These are phyloP conservation scores for Paraphoma chrysanthemicola DNA, from an alignment of 2,329 filamentous ascomycete species.

Conservation along the genomic window DNA sequence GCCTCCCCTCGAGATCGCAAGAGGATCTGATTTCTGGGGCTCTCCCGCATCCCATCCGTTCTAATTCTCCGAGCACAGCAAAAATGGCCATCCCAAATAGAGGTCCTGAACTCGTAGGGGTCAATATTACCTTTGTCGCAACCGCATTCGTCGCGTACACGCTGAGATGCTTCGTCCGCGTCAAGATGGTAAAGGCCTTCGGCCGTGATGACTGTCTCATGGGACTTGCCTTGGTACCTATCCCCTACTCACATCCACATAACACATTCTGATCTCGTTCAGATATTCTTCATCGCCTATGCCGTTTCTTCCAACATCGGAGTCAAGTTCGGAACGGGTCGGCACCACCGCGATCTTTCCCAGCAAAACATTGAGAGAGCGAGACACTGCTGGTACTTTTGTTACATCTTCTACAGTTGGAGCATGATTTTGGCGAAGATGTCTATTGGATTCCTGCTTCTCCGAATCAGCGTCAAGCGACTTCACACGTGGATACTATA, in stretches of 20 bases:
- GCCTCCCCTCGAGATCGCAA: slow-evolving; percentile 7
- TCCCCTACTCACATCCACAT: not conserved
- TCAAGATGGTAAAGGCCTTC: slow-evolving; percentile 44
- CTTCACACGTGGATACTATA: slow-evolving; percentile 48
- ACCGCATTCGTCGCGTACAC: slow-evolving; percentile 32
- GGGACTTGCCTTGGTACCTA: slow-evolving; percentile 35
- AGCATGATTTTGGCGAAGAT: slow-evolving; percentile 44
- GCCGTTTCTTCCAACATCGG: slow-evolving; percentile 33
- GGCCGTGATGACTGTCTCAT: slow-evolving; percentile 46
- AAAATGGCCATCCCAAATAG: slow-evolving; percentile 41
- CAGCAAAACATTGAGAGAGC: slow-evolving; percentile 27
- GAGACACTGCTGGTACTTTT: slow-evolving; percentile 42
- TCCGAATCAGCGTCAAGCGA: slow-evolving; percentile 39
- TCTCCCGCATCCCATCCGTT: slow-evolving; percentile 7
- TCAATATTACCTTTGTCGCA: slow-evolving; percentile 37
- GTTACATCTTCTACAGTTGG: slow-evolving; percentile 41
- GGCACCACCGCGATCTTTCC: slow-evolving; percentile 33
- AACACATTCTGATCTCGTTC: slow-evolving; percentile 5
- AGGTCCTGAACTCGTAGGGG: slow-evolving; percentile 40
- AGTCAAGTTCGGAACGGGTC: slow-evolving; percentile 39
- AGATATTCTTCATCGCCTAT: slow-evolving; percentile 36
- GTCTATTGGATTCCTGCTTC: slow-evolving; percentile 41
- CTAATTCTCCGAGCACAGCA: slow-evolving; percentile 7
- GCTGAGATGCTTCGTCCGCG: slow-evolving; percentile 39
- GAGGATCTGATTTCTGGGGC: not conserved